A percentile compares a stretch with the other conserved stretches of the same genome.
Conservation (phyloP, 371 early-diverging fungal species). For the Apophysomyces sp. region DNA sequence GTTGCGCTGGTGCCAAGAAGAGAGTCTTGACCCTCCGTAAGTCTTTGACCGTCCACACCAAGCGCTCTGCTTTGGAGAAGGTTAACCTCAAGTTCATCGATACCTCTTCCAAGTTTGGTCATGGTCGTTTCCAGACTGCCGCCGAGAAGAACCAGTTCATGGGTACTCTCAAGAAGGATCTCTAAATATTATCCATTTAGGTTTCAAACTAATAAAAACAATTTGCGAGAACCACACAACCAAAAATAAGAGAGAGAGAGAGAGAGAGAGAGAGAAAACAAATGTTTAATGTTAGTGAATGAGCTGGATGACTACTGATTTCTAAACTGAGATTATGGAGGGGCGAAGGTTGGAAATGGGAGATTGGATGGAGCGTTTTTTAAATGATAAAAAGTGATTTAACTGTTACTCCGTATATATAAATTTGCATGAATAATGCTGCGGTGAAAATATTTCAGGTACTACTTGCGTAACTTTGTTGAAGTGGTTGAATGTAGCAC, state of each 20-base stretch:
- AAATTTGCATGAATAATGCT: not conserved
- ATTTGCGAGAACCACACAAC: not conserved
- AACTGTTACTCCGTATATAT: not conserved
- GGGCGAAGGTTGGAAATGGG: too few species aligned
- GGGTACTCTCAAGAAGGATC: constrained; percentile 93
- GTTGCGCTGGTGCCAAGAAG: constrained; percentile 97
- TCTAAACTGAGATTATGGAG: too few species aligned
- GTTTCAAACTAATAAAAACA: not conserved
- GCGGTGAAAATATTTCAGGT: not conserved
- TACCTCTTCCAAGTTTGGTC: constrained; percentile 99
- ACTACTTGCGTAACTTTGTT: not conserved
- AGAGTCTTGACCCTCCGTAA: constrained; percentile 99
- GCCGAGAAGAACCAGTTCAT: constrained; percentile 98
- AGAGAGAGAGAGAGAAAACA: not conserved
- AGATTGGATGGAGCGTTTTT: too few species aligned
- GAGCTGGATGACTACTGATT: too few species aligned
- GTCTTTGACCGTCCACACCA: constrained; percentile 93
- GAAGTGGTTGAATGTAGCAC: not conserved
- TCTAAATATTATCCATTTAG: constrained; percentile 17
- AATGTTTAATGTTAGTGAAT: not conserved
- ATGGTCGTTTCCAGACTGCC: constrained; percentile 99
- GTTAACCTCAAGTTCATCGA: constrained; percentile 98
- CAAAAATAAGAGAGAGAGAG: not conserved
- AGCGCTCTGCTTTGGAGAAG: constrained; percentile 95
- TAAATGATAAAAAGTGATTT: too few species aligned